Base-by-base conservation (phyloP, 176 grass and related monocot genomes). In the Pontederia paniculata region DNA sequence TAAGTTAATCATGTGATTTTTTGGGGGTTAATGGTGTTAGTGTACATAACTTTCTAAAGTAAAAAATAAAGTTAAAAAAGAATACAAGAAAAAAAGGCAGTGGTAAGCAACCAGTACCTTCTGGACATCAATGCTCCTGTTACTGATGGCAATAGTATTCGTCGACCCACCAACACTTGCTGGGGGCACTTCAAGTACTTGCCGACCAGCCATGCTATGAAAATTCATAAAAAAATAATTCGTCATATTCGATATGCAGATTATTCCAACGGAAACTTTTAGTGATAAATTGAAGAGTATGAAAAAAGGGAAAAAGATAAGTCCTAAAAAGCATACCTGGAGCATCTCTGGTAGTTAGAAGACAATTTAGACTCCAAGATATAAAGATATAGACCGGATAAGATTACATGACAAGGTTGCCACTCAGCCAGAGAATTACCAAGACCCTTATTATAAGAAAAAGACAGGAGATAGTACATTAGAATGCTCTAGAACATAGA, bases 351-450 rank as follows among this genome's bases (percentile, higher is more conserved):
- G 77, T 90, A 90, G 68, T 67, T 79, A 18, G 42, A 71, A 58
- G 93, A 83, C 57, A 79, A 54, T 59, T 97, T 83, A 48, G 80
- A 88, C 44, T 97, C 93, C 80, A 97, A 75, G 69, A 88, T 79
- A 77, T 97, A 97, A 8, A 97, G 77, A 87, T 97, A 81, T 57
- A 90, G 75, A 58, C 86, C 93, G 74, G 86, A 97, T 81, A 90
- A 81, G 68, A 81, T 77, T 71, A 97, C 74, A 70, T 97, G 73
- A 61, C 93, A 90, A 37, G 75, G 50, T 67, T 90, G 86, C 93
- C 93, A 97, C 63, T 97, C 93, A 69, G 93, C 83, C 69, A 84
- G 69, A 4, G 83, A 90, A 87, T 90, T 74, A 20, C 93, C 93
- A 70, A 97, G 58, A 17, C 93, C 93, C 93, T 97, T 65, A 50